Evolutionary conservation across 2,329 filamentous ascomycete species (phyloP), one percentile per base, ranked within the genome.

Genomic region (Reticulascus tulasneorum): DNA sequence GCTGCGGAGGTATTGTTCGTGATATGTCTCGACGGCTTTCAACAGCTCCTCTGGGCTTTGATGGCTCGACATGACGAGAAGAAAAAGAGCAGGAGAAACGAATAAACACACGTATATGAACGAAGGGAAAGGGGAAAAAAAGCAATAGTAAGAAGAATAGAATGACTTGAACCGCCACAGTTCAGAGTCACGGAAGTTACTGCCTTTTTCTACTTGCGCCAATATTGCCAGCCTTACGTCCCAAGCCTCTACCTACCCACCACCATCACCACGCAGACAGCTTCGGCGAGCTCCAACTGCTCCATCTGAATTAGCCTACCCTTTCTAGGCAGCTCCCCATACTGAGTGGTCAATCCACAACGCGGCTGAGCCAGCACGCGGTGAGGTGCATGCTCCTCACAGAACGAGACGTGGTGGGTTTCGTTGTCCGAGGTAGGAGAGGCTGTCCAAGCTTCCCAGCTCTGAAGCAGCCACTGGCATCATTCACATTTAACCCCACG

Each of bases 41-140:
- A 63, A 48, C 29, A 62, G 48, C 22, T 63, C 55, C 37, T 64
- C 59, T 12, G 59, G 34, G 34, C 38, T 49, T 41, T 50, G 46
- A 18, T 49, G 47, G 12, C 47, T 49, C 12, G 46, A 30, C 39
- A 38, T 44, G 26, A 11, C 9, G 29, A 16, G 23, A 12, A 29
- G 16, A 22, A 18, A 16, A 7, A 23, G 16, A 4, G 7, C 18
- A 25, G n/a, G 8, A 24, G 10, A 5, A 3, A 12, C 19, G 13
- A n/a, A n/a, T n/a, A n/a, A n/a, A n/a, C n/a, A n/a, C n/a, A n/a
- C n/a, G n/a, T n/a, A n/a, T n/a, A n/a, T n/a, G n/a, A n/a, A n/a
- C n/a, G n/a, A n/a, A 29, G 16, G 25, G 18, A 16, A 7, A 23
- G 16, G 4, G 7, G 18, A 25, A n/a, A 9, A 24, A 11, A 5